Base-by-base conservation (phyloP, 176 grass and related monocot species). In the Guadua angustifolia region DNA sequence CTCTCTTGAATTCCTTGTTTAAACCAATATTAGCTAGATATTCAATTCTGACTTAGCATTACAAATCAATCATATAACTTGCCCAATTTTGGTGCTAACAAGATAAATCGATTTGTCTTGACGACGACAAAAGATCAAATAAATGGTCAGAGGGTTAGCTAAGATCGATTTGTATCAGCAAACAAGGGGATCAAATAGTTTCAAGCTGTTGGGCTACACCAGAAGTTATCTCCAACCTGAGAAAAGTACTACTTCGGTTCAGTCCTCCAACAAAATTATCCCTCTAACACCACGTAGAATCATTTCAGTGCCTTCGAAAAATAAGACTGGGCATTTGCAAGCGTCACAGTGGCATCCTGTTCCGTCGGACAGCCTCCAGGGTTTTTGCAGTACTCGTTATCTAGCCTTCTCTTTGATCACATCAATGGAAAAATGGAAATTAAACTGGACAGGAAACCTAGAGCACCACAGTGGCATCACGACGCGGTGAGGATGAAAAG, bases 351-450 rank as follows among this genome's bases (percentile, higher is more conserved):
- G 32, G 87, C 88, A 78, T 98, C 95, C 74, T 95, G 91, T 84
- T 79, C 1, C 0, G 6, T 40, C 5, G 88, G 46, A 95, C 83
- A 53, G 95, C 92, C 58, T 94, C 93, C 66, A 92, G 50, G 66
- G 91, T 95, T 66, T 66, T 91, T 90, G 85, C 94, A 94, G 80
- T 95, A 95, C 79, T 90, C 86, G 36, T 85, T 98, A 25, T 91
- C 85, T 39, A 95, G 80, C 83, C 93, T 95, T 87, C 68, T 92
- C 73, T 86, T 98, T 95, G 74, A 98, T 95, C 62, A 95, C 93
- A 80, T 95, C 95, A 74, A 94, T 47, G 8, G 95, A 95, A 82
- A 8, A 74, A 94, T 47, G 8, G 95, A 95, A 82, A 8, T 42
- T 42, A 42, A 98, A 89, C 33, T 86, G 95, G 83, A 92, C 93